Conservation (phyloP, 176 grass and related monocot genomes). For the Paspalum vaginatum region DNA sequence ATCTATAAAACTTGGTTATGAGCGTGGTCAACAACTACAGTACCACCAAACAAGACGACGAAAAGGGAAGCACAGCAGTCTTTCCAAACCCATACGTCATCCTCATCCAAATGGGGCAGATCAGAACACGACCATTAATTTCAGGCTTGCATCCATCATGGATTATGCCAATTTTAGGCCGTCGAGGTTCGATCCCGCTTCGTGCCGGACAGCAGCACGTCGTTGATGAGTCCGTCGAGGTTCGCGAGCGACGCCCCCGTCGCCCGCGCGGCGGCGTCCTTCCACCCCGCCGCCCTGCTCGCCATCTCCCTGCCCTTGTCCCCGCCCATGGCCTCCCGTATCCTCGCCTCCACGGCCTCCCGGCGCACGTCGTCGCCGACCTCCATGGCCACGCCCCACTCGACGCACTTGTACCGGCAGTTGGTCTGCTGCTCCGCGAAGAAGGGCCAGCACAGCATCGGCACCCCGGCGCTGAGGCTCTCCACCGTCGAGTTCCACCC, state of each 20-base stretch:
- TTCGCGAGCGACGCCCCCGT: background rate
- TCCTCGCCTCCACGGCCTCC: slow-evolving; percentile 39
- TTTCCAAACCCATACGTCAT: no score
- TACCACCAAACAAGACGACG: no score
- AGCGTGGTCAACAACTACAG: no score
- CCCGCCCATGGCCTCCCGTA: slow-evolving; percentile 44
- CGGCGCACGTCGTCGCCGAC: slow-evolving; percentile 36
- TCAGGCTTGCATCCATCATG: background rate
- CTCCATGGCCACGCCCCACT: slow-evolving; percentile 59
- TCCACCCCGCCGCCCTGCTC: slow-evolving; percentile 44
- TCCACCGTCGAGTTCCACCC: slow-evolving; percentile 91
- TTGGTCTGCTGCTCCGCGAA: slow-evolving; percentile 56
- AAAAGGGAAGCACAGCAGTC: no score
- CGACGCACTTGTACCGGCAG: slow-evolving; percentile 41
- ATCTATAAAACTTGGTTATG: no score
- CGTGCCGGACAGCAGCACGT: slow-evolving; percentile 17
- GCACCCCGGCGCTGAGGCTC: slow-evolving; percentile 37
- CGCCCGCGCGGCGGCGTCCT: slow-evolving; percentile 6
- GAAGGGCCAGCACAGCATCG: slow-evolving; percentile 58
- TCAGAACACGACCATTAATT: no score
- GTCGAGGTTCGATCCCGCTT: background rate
- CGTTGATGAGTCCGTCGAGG: slow-evolving; percentile 15
- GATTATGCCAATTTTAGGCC: background rate
- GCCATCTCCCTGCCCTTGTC: slow-evolving; percentile 50
- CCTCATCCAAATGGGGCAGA: no score